Evolutionary conservation across 192 early-diverging fungal genomes (phyloP).

Genomic region (Kickxella alabastrina): DNA sequence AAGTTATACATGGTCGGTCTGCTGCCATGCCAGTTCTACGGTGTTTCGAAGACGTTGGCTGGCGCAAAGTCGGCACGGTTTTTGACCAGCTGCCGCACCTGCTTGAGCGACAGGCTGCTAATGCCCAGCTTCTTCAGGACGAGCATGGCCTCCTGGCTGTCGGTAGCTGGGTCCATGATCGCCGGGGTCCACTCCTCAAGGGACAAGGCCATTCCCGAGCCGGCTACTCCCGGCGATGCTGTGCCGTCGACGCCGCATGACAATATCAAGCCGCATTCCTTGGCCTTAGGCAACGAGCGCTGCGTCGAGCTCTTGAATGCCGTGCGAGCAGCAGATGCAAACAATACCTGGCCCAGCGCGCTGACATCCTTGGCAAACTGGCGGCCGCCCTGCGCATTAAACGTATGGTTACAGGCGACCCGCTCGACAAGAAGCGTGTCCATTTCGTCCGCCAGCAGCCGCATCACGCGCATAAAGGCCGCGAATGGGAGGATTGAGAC

Average conservation of each 20-base stretch:
- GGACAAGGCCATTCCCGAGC: conserved; percentile 13
- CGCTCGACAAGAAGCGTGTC: conserved; percentile 34
- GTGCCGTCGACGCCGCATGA: conserved; percentile 15
- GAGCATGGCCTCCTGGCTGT: conserved; percentile 18
- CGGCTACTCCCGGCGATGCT: not conserved
- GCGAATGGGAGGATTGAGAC: conserved; percentile 16
- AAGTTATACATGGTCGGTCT: too few species aligned
- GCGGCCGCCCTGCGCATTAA: conserved; percentile 20
- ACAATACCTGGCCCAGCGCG: conserved; percentile 17
- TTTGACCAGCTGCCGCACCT: conserved; percentile 25
- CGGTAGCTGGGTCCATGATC: conserved; percentile 10
- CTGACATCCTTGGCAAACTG: conserved; percentile 33
- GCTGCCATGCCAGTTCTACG: not conserved
- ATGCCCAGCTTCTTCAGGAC: conserved; percentile 39
- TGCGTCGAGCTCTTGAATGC: not conserved
- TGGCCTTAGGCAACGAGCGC: conserved; percentile 10
- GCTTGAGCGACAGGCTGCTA: conserved; percentile 14
- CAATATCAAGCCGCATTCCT: conserved; percentile 23
- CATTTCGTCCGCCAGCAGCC: conserved; percentile 25
- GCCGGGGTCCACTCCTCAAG: conserved; percentile 31
- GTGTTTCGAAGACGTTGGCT: not conserved
- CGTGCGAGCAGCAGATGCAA: conserved; percentile 3
- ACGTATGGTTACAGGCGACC: conserved; percentile 35
- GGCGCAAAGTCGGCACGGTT: conserved; percentile 23
- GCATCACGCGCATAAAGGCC: conserved; percentile 19